Conservation (phyloP, 768 basidiomycete genomes). For the Boletus rufocinnamomeus region DNA sequence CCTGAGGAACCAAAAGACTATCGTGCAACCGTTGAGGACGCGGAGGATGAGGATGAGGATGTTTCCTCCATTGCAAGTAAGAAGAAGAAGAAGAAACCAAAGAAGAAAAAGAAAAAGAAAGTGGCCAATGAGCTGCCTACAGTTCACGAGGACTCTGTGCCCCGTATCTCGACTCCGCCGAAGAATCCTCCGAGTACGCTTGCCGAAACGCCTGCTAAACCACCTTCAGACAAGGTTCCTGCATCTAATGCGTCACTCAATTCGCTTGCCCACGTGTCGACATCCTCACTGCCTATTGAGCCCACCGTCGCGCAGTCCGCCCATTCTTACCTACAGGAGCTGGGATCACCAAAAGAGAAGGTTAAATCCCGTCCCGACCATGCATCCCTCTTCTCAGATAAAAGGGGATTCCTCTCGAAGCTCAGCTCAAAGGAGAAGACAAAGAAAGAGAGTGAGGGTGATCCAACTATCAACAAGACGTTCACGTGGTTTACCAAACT, state of each 20-base stretch:
- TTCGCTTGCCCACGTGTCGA: slow-evolving; percentile 36
- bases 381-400: slow-evolving; percentile 50
- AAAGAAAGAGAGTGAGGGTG: slow-evolving; percentile 36
- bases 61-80: slow-evolving; percentile 35
- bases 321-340: slow-evolving; percentile 64
- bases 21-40: slow-evolving; percentile 64
- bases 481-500: slow-evolving; percentile 58
- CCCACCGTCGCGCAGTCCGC: slow-evolving; percentile 64
- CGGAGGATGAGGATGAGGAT: slow-evolving; percentile 71
- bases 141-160: slow-evolving; percentile 24
- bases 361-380: slow-evolving; percentile 69
- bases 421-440: slow-evolving; percentile 39
- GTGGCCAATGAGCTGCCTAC: slow-evolving; percentile 17
- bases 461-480: slow-evolving; percentile 37
- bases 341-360: slow-evolving; percentile 57
- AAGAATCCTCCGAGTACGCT: slow-evolving; percentile 21
- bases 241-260: slow-evolving; percentile 21
- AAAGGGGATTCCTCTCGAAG: slow-evolving; percentile 51
- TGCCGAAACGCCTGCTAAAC: slow-evolving; percentile 29
- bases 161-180: slow-evolving; percentile 20
- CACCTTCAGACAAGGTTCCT: slow-evolving; percentile 8
- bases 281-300: slow-evolving; percentile 46
- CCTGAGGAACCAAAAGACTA: slow-evolving; percentile 37
- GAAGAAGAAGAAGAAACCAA: slow-evolving; percentile 68
- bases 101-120: slow-evolving; percentile 75